A percentile compares a stretch with the other conserved stretches of the same genome.
Evolutionary conservation across 2,329 filamentous ascomycete genomes (phyloP).

Genomic region (Alternaria dauci): DNA sequence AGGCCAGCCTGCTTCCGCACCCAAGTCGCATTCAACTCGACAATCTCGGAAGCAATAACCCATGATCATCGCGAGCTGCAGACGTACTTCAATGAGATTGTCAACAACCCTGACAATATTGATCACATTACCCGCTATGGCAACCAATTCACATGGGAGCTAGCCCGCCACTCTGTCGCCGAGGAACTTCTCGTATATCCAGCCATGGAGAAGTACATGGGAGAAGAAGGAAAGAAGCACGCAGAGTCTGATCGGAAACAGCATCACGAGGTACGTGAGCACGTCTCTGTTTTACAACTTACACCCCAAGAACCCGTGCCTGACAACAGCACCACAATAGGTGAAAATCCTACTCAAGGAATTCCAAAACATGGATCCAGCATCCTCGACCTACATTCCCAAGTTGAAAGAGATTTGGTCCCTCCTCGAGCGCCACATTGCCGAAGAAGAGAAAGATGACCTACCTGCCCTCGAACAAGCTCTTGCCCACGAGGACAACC

Average conservation of each 20-base stretch:
- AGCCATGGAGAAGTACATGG: constrained; percentile 48
- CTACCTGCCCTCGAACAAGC: constrained; percentile 41
- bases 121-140: constrained; percentile 57
- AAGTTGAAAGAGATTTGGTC: constrained; percentile 36
- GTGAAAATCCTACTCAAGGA: constrained; percentile 44
- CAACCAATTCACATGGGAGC: constrained; percentile 63
- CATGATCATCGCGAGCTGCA: constrained; percentile 55
- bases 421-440: constrained; percentile 39
- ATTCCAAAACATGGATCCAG: constrained; percentile 40
- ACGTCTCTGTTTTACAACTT: no score
- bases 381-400: constrained; percentile 32
- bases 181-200: constrained; percentile 58
- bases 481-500: constrained; percentile 19
- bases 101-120: constrained; percentile 47
- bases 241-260: constrained; percentile 46
- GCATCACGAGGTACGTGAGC: constrained; percentile 40
- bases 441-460: constrained; percentile 44
- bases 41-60: constrained; percentile 43
- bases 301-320: background rate
- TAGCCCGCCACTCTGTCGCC: constrained; percentile 61
- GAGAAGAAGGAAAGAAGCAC: constrained; percentile 39
- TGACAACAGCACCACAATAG: constrained; percentile 16
- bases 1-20: constrained; percentile 12
- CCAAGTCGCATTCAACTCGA: constrained; percentile 8
- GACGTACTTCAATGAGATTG: constrained; percentile 55